phyloP scores from a whole-genome alignment of 129 eudicot genomes.

The Lonicera japonica region DNA sequence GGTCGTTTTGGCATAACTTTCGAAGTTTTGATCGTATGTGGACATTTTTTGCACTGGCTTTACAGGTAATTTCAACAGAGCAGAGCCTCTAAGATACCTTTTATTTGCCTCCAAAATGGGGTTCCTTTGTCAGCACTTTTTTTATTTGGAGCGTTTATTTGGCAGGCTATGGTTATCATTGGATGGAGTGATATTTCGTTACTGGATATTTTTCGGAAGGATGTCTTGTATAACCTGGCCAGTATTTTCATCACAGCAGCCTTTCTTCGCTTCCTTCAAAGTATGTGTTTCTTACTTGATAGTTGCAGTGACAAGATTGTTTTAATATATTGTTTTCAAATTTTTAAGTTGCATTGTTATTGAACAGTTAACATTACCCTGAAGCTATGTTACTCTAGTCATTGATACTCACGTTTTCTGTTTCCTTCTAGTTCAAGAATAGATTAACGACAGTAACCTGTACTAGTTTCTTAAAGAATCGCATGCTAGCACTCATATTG shows the following conservation, averaged over 20 bases:
- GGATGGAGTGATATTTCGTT: slow-evolving; percentile 67
- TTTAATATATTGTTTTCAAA: too few relatives aligned
- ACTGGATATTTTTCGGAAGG: slow-evolving; percentile 41
- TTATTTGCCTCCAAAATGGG: slow-evolving; percentile 2
- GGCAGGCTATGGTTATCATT: slow-evolving; percentile 77
- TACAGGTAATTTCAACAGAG: slow-evolving; percentile 51
- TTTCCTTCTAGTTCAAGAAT: neutral
- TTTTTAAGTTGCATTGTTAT: too few relatives aligned
- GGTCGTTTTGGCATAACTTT: slow-evolving; percentile 85
- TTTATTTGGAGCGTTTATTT: slow-evolving; percentile 14
- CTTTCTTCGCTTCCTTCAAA: slow-evolving; percentile 82
- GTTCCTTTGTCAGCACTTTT: slow-evolving; percentile 8
- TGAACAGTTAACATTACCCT: neutral
- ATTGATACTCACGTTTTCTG: neutral
- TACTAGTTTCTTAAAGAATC: neutral
- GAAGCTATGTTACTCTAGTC: slow-evolving; percentile 2
- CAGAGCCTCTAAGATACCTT: neutral
- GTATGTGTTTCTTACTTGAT: slow-evolving; percentile 38
- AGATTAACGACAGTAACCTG: neutral
- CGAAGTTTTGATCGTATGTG: slow-evolving; percentile 96
- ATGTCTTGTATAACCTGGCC: slow-evolving; percentile 55
- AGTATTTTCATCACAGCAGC: slow-evolving; percentile 96
- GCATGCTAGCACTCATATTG: slow-evolving; percentile 3
- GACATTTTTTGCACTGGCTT: slow-evolving; percentile 75
- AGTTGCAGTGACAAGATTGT: neutral